These are phyloP conservation scores for Sapria himalayana DNA, from an alignment of 345 rosid species.

Conservation along the genomic window DNA sequence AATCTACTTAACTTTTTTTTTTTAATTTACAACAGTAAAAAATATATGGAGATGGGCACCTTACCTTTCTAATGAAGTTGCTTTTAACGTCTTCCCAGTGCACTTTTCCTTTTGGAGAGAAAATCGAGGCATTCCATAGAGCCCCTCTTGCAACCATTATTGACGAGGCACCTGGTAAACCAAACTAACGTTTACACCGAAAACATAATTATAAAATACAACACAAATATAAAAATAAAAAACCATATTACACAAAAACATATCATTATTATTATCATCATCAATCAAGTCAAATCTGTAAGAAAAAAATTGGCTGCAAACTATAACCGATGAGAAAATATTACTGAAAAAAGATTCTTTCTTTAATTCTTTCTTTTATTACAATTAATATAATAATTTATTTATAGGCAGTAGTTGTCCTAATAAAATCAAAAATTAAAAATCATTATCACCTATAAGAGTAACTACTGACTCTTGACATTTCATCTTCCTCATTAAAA, in stretches of 20 bases:
- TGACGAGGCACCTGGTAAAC: slow-evolving; percentile 49
- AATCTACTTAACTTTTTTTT: background rate
- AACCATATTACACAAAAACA: background rate
- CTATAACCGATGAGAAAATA: too few relatives aligned
- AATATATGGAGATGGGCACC: background rate
- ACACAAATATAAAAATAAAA: slow-evolving; percentile 1
- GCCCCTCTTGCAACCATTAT: slow-evolving; percentile 96
- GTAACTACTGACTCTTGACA: too few relatives aligned
- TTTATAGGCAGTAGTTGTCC: too few relatives aligned
- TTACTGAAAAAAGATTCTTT: too few relatives aligned
- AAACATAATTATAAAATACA: background rate
- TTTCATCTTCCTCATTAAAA: too few relatives aligned
- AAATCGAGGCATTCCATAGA: slow-evolving; percentile 83
- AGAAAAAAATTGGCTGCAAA: too few relatives aligned
- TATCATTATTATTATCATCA: background rate
- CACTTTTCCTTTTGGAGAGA: slow-evolving; percentile 46
- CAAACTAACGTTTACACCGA: background rate
- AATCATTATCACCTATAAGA: too few relatives aligned
- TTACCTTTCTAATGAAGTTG: slow-evolving; percentile 60
- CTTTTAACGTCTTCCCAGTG: slow-evolving; percentile 60
- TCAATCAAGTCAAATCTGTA: too few relatives aligned
- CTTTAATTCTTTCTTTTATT: too few relatives aligned
- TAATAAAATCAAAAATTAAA: too few relatives aligned
- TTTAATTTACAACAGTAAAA: too few relatives aligned
- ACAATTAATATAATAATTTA: too few relatives aligned